Evolutionary conservation across 495 filamentous ascomycete species (phyloP).

Genomic region (Talaromyces wortmannii): DNA sequence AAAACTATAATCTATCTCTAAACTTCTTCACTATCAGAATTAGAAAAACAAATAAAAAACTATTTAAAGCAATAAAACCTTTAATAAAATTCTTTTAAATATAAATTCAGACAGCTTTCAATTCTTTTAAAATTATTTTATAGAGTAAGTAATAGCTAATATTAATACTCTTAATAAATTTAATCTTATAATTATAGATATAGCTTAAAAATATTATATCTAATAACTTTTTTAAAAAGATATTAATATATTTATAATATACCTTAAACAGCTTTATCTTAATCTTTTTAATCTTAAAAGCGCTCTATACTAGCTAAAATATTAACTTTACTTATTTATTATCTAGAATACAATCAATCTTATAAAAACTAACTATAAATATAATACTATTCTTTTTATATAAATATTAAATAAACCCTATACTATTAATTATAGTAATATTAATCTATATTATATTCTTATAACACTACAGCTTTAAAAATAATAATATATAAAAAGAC

Average conservation of each 20-base stretch:
- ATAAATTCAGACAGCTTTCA: background rate
- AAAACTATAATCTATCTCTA: no score
- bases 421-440: background rate
- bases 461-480: background rate
- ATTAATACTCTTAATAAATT: background rate
- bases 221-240: background rate
- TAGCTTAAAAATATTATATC: background rate
- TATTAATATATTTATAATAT: background rate
- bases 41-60: background rate
- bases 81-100: conserved; percentile 2
- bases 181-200: conserved; percentile 1
- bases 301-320: background rate
- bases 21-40: background rate
- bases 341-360: background rate
- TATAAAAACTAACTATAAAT: background rate
- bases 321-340: background rate
- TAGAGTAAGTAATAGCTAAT: background rate
- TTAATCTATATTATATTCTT: background rate
- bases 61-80: background rate
- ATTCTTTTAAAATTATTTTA: background rate
- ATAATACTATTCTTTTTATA: background rate
- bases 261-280: background rate
- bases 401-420: background rate
- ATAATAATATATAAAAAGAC: no score
- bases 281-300: background rate